phyloP scores from a whole-genome alignment of 495 filamentous ascomycete species.

The Aspergillus bridgeri region DNA sequence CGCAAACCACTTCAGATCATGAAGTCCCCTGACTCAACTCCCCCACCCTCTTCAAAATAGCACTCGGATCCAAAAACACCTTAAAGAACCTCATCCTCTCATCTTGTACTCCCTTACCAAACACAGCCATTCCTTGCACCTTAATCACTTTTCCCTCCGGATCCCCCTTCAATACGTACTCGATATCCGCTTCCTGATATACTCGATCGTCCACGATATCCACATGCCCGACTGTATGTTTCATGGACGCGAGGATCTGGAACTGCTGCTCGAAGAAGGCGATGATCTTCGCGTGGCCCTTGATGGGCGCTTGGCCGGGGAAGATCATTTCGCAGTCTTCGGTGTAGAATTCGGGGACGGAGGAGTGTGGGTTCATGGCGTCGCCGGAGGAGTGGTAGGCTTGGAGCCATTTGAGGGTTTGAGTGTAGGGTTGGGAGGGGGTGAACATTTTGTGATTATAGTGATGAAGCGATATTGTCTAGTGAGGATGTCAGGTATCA shows the following conservation, averaged over 20 bases:
- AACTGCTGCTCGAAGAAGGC: background rate
- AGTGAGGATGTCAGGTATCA: background rate
- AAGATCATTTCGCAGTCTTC: background rate
- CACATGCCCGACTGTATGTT: constrained; percentile 2
- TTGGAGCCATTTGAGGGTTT: background rate
- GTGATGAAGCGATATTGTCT: background rate
- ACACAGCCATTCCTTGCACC: background rate
- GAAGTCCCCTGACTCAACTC: background rate
- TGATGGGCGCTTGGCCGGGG: background rate
- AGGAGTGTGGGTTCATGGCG: background rate
- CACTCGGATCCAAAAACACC: background rate
- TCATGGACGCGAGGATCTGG: background rate
- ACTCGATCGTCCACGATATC: background rate
- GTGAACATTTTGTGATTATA: background rate
- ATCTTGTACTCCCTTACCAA: background rate
- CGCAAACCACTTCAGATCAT: too few relatives aligned
- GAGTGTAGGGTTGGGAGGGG: background rate
- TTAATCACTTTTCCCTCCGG: background rate
- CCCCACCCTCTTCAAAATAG: background rate
- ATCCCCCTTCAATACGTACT: background rate
- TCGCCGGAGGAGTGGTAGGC: background rate
- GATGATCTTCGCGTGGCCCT: background rate
- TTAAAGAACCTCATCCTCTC: background rate
- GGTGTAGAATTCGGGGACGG: background rate
- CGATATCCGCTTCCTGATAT: background rate